Base-by-base conservation (phyloP, 306 rosid species). In the Leucaena leucocephala region DNA sequence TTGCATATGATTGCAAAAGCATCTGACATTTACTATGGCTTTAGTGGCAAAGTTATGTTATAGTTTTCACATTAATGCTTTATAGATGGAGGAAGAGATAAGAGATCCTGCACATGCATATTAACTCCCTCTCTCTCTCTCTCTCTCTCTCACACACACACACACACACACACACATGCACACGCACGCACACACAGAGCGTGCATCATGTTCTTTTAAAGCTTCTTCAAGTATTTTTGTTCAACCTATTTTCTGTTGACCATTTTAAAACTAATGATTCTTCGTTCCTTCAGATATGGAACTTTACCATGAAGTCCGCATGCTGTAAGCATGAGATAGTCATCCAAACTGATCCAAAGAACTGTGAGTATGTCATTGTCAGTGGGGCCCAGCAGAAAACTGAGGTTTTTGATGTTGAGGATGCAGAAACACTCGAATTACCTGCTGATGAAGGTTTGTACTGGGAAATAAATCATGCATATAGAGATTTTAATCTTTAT, bases 301-400 rank as follows among this genome's bases (percentile, higher is more conserved):
- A 86, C 87, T 94, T 94, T 88, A 27, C 91, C 65, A 91, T 94
- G 98, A 94, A 94, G 83, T 76, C 98, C 44, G 92, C 97, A 4
- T 94, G 98, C 82, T 94, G 98, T 83, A 87, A 67, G 79, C 97
- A 94, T 46, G 97, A 94, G 92, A 91, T 94, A 58, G 87, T 87
- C 44, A 89, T 91, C 80, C 98, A 94, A 74, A 94, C 98, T 48
- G 98, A 94, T 87, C 98, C 98, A 2, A 91, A 91, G 89, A 91
- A 91, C 78, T 89, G 94, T 10, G 90, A 81, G 78, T 94, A 94
- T 78, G 86, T 91, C 81, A 84, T 94, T 71, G 87, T 89, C 63
- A 91, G 98, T 59, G 98, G 98, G 48, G 98, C 94, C 43, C 88
- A 86, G 70, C 77, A 52, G 68, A 94, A 94, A 86, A 86, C 82